Evolutionary conservation across 345 rosid species (phyloP).

Genomic region (Lepidium aucheri): DNA sequence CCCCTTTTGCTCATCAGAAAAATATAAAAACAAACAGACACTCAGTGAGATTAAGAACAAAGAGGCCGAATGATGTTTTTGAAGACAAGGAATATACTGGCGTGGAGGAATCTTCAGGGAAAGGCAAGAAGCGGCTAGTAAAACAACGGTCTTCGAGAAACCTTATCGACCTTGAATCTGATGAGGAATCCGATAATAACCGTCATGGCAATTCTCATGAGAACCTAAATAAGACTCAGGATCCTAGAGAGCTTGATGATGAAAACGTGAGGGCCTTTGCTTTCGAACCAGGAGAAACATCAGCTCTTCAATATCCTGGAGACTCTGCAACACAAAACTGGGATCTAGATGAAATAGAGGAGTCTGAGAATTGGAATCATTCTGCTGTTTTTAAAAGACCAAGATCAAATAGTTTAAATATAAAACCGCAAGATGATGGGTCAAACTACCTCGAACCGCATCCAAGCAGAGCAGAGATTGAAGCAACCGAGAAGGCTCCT

Average conservation of each 20-base stretch:
- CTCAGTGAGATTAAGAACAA: conserved; percentile 11
- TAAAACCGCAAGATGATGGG: conserved; percentile 11
- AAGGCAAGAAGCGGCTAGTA: conserved; percentile 36
- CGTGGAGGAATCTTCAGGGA: conserved; percentile 33
- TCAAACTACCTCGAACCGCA: conserved; percentile 15
- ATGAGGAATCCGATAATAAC: conserved; percentile 1
- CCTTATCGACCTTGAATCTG: conserved; percentile 37
- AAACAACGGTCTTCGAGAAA: conserved; percentile 32
- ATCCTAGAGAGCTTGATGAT: conserved; percentile 10
- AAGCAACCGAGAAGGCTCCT: conserved; percentile 29
- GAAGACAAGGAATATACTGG: conserved; percentile 26
- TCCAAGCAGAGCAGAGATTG: conserved; percentile 14
- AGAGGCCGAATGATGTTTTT: conserved; percentile 2
- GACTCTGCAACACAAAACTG: conserved; percentile 19
- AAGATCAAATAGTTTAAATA: neutral
- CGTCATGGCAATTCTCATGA: neutral
- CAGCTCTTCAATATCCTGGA: conserved; percentile 13
- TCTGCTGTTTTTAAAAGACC: conserved; percentile 23
- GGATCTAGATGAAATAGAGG: conserved; percentile 35
- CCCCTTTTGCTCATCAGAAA: conserved; percentile 1
- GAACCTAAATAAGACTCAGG: conserved; percentile 15
- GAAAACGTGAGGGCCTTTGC: conserved; percentile 2
- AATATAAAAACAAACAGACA: conserved; percentile 9
- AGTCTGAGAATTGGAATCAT: conserved; percentile 22
- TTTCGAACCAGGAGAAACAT: conserved; percentile 35